phyloP scores from a whole-genome alignment of 257 asterid genomes.

The Parsonsia alboflavescens region DNA sequence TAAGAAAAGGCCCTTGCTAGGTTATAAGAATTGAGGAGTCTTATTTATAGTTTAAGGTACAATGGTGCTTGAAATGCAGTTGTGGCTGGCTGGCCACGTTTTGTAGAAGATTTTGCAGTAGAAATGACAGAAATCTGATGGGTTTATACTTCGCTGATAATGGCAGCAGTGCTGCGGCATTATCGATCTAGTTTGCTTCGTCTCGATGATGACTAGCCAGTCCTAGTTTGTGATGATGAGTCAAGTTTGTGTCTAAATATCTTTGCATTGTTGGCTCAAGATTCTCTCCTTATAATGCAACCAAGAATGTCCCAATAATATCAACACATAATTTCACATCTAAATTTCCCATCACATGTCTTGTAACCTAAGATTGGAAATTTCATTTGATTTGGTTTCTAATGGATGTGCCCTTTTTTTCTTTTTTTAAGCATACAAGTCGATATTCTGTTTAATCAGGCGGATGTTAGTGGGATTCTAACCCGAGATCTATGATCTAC shows the following conservation, averaged over 20 bases:
- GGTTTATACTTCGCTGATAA: no score
- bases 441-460: no score
- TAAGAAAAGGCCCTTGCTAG: no score
- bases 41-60: conserved; percentile 3
- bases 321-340: background rate
- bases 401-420: no score
- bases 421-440: no score
- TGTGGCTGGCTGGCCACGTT: conserved; percentile 10
- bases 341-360: background rate
- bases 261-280: background rate
- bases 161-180: background rate
- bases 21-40: no score
- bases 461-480: no score
- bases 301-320: conserved; percentile 2
- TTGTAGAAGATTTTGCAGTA: background rate
- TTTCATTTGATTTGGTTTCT: no score
- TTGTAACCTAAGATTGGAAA: no score
- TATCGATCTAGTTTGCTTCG: background rate
- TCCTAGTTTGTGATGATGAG: background rate
- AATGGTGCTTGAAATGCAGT: background rate
- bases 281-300: conserved; percentile 3
- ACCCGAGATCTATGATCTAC: no score
- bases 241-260: background rate
- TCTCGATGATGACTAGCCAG: no score
- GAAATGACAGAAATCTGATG: background rate